These are phyloP conservation scores for Dalbergia oliveri DNA, from an alignment of 306 rosid genomes.

Conservation along the genomic window DNA sequence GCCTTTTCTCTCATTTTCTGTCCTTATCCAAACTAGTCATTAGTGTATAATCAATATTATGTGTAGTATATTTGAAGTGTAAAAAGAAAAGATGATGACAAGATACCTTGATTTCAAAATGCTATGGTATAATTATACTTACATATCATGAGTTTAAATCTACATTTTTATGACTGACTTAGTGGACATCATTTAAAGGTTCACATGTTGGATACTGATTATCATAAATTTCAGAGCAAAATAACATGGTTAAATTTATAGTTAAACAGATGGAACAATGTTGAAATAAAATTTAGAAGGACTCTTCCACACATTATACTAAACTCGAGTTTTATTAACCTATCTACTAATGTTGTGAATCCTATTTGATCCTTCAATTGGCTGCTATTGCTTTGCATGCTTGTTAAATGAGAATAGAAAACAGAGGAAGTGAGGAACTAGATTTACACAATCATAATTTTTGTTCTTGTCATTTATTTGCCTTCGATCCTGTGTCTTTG, in stretches of 20 bases:
- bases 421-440: constrained; percentile 18
- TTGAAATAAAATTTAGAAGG: constrained; percentile 30
- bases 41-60: constrained; percentile 2
- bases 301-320: neutral
- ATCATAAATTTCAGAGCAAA: constrained; percentile 16
- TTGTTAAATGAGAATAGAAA: constrained; percentile 27
- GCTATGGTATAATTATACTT: neutral
- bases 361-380: constrained; percentile 14
- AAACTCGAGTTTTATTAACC: constrained; percentile 7
- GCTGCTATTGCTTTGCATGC: constrained; percentile 10
- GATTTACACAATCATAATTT: neutral
- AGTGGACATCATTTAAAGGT: no score
- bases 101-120: constrained; percentile 3
- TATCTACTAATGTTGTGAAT: constrained; percentile 13
- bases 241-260: constrained; percentile 30
- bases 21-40: no score
- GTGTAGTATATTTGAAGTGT: neutral
- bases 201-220: no score
- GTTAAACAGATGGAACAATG: neutral
- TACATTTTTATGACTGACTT: constrained; percentile 22
- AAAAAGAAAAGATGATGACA: neutral
- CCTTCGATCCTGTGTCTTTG: neutral
- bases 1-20: neutral
- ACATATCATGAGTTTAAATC: neutral
- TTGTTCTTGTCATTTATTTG: neutral